These are phyloP conservation scores for Syzygium jambos DNA, from an alignment of 345 rosid genomes.

Conservation along the genomic window DNA sequence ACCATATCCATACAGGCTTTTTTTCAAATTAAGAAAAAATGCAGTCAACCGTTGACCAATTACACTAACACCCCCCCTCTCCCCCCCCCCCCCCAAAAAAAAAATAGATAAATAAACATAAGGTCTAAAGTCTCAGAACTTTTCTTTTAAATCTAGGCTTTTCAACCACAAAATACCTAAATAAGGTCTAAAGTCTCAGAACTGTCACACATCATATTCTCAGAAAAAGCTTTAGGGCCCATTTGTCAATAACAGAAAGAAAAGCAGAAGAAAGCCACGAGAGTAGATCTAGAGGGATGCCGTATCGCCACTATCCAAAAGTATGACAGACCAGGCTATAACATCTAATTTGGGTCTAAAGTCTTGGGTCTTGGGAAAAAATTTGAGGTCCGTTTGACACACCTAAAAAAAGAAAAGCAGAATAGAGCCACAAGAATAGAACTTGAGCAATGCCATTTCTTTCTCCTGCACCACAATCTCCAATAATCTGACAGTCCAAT, in stretches of 20 bases:
- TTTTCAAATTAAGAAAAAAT: background rate
- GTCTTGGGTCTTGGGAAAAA: background rate
- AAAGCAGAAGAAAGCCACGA: background rate
- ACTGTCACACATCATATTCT: background rate
- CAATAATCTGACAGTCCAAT: background rate
- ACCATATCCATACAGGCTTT: background rate
- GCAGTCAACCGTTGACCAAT: background rate
- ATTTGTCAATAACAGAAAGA: background rate
- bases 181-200: background rate
- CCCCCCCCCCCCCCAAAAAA: background rate
- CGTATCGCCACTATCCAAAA: background rate
- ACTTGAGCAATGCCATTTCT: background rate
- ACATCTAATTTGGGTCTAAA: background rate
- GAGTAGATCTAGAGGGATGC: background rate
- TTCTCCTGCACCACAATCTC: background rate
- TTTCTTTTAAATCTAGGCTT: background rate
- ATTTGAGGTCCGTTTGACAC: background rate
- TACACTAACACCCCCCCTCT: background rate
- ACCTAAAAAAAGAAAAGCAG: background rate
- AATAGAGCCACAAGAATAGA: background rate
- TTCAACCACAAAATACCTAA: background rate
- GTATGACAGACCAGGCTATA: background rate
- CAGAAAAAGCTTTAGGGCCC: background rate
- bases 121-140: background rate
- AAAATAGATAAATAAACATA: background rate